A percentile compares a stretch with the other conserved stretches of the same genome.
These are phyloP conservation scores for Paraurostyla sp. DNA, from an alignment of 73 alveolate genomes.

Conservation along the genomic window DNA sequence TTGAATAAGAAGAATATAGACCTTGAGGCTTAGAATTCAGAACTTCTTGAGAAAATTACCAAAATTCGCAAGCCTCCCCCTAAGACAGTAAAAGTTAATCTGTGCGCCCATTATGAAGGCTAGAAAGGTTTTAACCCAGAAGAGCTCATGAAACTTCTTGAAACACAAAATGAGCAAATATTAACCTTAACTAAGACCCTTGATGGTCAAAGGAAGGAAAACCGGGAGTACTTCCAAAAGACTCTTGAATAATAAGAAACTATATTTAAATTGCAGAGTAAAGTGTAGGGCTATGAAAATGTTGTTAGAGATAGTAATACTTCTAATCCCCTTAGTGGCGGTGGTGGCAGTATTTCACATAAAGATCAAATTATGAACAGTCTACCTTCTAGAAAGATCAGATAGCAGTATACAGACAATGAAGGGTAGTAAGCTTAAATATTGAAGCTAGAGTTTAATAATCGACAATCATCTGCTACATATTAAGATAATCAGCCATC, in stretches of 20 bases:
- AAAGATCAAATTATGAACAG: neutral
- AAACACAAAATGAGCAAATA: conserved; percentile 7
- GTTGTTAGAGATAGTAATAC: neutral
- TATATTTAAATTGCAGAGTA: conserved; percentile 27
- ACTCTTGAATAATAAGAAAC: conserved; percentile 32
- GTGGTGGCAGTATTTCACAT: neutral
- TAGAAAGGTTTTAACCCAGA: neutral
- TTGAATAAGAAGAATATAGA: conserved; percentile 17
- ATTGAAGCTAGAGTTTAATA: too few relatives aligned
- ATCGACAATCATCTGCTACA: too few relatives aligned
- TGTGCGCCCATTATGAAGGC: conserved; percentile 32
- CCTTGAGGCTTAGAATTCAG: neutral
- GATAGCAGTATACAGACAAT: too few relatives aligned
- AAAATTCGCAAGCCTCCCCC: neutral
- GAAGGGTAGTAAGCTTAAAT: too few relatives aligned
- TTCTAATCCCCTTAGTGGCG: too few relatives aligned
- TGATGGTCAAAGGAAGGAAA: conserved; percentile 24
- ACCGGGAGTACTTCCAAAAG: conserved; percentile 31
- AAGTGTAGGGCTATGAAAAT: conserved; percentile 14
- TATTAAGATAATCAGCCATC: too few relatives aligned
- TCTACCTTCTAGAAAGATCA: too few relatives aligned
- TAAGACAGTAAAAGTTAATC: conserved; percentile 5
- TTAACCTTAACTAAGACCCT: conserved; percentile 11
- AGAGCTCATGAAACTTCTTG: conserved; percentile 27
- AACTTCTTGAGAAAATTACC: neutral